Conservation (phyloP, 2,329 filamentous ascomycete species). For the Curvularia spicifera region DNA sequence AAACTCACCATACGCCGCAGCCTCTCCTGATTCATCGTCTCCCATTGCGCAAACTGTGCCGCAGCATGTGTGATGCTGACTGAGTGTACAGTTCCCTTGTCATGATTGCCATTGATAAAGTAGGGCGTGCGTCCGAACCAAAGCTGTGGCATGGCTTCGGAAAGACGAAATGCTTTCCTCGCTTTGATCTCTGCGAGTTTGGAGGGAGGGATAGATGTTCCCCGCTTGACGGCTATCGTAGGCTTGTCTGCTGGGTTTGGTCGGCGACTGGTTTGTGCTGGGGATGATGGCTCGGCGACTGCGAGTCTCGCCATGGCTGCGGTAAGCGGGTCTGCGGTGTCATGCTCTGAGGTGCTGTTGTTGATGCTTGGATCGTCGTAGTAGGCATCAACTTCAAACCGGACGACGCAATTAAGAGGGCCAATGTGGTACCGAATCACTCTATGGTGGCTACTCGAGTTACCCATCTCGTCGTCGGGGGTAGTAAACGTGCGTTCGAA, state of each 20-base stretch:
- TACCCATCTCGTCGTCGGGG: constrained; percentile 22
- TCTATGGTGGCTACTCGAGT: constrained; percentile 27
- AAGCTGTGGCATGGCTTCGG: constrained; percentile 24
- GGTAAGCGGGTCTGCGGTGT: constrained; percentile 6
- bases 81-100: constrained; percentile 17
- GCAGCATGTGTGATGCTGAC: constrained; percentile 10
- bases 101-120: constrained; percentile 25
- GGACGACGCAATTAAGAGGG: constrained; percentile 22
- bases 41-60: constrained; percentile 22
- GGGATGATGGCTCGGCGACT: background rate
- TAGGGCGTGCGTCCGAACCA: constrained; percentile 34
- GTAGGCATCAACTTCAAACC: constrained; percentile 33
- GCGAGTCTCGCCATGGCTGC: constrained; percentile 7
- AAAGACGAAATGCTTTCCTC: constrained; percentile 5
- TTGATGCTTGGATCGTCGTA: constrained; percentile 10
- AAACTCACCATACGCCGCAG: constrained; percentile 29
- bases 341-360: constrained; percentile 1
- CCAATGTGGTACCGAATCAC: constrained; percentile 29
- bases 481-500: constrained; percentile 42
- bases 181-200: constrained; percentile 30
- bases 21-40: constrained; percentile 18
- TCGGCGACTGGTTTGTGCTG: constrained; percentile 1
- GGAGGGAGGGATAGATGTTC: constrained; percentile 5
- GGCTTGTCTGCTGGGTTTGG: background rate
- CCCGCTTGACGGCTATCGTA: constrained; percentile 10